Evolutionary conservation across 805 yeast species (phyloP), one percentile per base, ranked within the genome.

Genomic region (Pichia occidentalis): DNA sequence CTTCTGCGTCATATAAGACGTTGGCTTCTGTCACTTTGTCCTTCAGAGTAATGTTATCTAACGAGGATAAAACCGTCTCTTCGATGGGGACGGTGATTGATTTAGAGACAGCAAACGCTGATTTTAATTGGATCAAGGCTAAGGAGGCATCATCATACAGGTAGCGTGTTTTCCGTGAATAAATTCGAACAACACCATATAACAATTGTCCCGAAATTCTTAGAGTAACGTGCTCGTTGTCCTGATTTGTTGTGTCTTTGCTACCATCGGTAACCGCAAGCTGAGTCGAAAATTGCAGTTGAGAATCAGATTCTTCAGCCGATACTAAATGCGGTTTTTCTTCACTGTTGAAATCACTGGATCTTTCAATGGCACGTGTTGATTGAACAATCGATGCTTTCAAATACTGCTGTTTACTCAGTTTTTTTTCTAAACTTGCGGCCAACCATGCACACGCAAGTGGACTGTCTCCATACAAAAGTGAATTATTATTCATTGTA

Each of bases 401-500:
- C 34, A 85, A 64, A 31, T 80, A 66, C 53, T 84, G 90, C 37
- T 74, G 75, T 50, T 81, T 80, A 29, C 87, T 71, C 24, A 85
- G 70, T 48, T 79, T 80, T 50, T 77, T 75, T 49, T 87, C 95
- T 60, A 87, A 71, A 54, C 85, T 87, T 16, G 95, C 90, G 8
- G 96, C 96, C 32, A 87, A 67, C 96, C 96, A 87, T 7, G 86
- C 87, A 47, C 80, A 84, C 3, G 94, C 95, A 43, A 87, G 65
- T 1, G 95, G 95, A 3, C 95, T 94, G 53, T 79, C 79, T 43
- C 24, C 12, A 17, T 4, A 38, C 54, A 54, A 4, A 36, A 39
- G 4, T 31, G 17, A 3, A n/a, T n/a, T n/a, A n/a, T n/a, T n/a
- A n/a, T n/a, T n/a, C n/a, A n/a, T n/a, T n/a, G n/a, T n/a, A n/a